These are phyloP conservation scores for Discostella stelligera DNA, from an alignment of 352 stramenopile genomes.

Conservation along the genomic window DNA sequence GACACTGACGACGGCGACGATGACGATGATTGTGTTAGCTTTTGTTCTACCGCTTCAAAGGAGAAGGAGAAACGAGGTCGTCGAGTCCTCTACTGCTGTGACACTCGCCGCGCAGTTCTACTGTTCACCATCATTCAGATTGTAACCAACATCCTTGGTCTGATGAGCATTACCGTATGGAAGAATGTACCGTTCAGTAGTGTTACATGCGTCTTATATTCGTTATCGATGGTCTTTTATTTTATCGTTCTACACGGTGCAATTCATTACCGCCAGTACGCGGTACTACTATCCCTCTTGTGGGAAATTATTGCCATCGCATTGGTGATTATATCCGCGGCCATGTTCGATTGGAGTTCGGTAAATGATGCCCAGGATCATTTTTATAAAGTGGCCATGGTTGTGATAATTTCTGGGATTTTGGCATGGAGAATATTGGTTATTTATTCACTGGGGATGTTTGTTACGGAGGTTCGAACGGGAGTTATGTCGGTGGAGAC, in stretches of 20 bases:
- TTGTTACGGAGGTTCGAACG: conserved; percentile 13
- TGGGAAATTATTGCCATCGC: conserved; percentile 9
- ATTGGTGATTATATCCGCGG: neutral
- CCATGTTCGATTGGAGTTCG: neutral
- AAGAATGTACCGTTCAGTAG: neutral
- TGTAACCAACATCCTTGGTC: conserved; percentile 1
- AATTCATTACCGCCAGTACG: conserved; percentile 12
- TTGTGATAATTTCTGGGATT: neutral
- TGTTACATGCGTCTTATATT: neutral
- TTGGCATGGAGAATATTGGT: conserved; percentile 4
- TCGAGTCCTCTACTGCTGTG: conserved; percentile 41
- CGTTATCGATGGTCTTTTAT: conserved; percentile 25
- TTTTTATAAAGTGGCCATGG: neutral
- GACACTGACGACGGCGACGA: conserved; percentile 1
- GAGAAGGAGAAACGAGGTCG: conserved; percentile 21
- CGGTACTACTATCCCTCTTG: conserved; percentile 11
- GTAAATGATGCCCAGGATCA: neutral
- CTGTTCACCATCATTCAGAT: conserved; percentile 28
- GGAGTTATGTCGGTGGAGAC: conserved; percentile 22
- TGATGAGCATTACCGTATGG: conserved; percentile 8
- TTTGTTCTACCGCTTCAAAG: too few relatives aligned
- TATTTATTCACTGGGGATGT: conserved; percentile 15
- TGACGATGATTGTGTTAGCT: neutral
- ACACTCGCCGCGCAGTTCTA: conserved; percentile 16
- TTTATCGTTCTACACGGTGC: conserved; percentile 18